phyloP scores from a whole-genome alignment of 1,139 yeast species.

The Debaryomyces robertsiae region DNA sequence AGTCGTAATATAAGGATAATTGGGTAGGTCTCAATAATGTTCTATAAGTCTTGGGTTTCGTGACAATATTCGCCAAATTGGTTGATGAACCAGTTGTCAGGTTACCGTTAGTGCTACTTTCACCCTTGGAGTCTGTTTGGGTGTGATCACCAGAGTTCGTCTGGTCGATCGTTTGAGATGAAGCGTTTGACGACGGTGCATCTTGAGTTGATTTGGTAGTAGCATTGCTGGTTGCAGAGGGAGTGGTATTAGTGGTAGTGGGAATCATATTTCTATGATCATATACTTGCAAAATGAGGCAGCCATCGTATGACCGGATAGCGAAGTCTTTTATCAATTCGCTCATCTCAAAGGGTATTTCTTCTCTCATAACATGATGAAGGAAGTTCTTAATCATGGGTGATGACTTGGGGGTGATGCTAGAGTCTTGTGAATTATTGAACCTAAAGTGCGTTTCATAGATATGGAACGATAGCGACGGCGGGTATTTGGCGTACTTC shows the following conservation, averaged over 20 bases:
- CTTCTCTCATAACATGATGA: constrained; percentile 75
- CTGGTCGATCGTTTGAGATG: constrained; percentile 7
- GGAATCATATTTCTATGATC: constrained; percentile 61
- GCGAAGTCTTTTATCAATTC: constrained; percentile 88
- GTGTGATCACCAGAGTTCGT: constrained; percentile 12
- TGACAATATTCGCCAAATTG: constrained; percentile 14
- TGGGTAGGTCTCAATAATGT: constrained; percentile 81
- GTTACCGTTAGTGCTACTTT: not conserved
- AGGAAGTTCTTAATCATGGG: constrained; percentile 81
- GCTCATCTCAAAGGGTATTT: constrained; percentile 85
- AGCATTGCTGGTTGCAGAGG: constrained; percentile 13
- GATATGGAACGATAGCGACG: constrained; percentile 85
- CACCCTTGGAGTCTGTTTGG: constrained; percentile 1
- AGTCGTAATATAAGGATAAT: constrained; percentile 78
- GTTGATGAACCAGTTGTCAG: constrained; percentile 2
- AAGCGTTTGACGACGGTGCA: constrained; percentile 11
- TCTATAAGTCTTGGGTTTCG: constrained; percentile 69
- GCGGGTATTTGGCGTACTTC: constrained; percentile 76
- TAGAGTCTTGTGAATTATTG: constrained; percentile 68
- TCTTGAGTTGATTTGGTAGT: not conserved
- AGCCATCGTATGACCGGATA: constrained; percentile 83
- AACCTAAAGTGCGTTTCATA: constrained; percentile 87
- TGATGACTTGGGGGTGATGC: constrained; percentile 77
- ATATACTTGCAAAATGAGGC: constrained; percentile 76
- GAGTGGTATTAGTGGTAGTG: not conserved